phyloP scores from a whole-genome alignment of 495 filamentous ascomycete genomes.

The Corynascus novoguineensis region DNA sequence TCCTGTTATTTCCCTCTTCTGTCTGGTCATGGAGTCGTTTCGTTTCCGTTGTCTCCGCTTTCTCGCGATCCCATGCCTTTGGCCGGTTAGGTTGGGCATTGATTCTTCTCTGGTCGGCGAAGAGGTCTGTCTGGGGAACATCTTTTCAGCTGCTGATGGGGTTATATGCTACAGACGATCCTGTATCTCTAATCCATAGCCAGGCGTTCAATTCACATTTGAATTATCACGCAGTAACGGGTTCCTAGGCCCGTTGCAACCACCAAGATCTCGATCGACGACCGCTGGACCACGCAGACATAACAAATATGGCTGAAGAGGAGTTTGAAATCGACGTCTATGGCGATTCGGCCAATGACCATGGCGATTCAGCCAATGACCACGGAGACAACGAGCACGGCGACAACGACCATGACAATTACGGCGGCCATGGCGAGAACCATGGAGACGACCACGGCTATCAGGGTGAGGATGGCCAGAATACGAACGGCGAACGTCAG shows the following conservation, averaged over 20 bases:
- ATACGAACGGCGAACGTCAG: constrained; percentile 39
- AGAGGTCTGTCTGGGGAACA: neutral
- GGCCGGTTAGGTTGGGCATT: neutral
- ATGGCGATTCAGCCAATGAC: constrained; percentile 39
- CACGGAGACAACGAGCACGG: constrained; percentile 21
- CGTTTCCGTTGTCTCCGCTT: constrained; percentile 4
- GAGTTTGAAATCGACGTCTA: constrained; percentile 99
- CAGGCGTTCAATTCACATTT: constrained; percentile 28
- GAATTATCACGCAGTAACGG: constrained; percentile 15
- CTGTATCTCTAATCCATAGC: constrained; percentile 33
- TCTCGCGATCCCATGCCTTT: neutral
- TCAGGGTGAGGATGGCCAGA: constrained; percentile 43
- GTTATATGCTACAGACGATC: constrained; percentile 20
- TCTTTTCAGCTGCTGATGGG: constrained; percentile 23
- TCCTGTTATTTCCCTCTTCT: constrained; percentile 13
- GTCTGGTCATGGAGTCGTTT: constrained; percentile 8
- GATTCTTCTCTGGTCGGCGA: neutral
- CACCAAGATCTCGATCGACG: neutral
- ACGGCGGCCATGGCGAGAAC: constrained; percentile 66
- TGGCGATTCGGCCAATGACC: constrained; percentile 62
- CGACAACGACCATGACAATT: constrained; percentile 34
- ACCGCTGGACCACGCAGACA: neutral
- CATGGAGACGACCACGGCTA: constrained; percentile 66
- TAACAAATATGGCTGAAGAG: constrained; percentile 56
- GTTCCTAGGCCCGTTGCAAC: constrained; percentile 2